These are phyloP conservation scores for Yarrowia sp. DNA, from an alignment of 805 yeast genomes.

Conservation along the genomic window DNA sequence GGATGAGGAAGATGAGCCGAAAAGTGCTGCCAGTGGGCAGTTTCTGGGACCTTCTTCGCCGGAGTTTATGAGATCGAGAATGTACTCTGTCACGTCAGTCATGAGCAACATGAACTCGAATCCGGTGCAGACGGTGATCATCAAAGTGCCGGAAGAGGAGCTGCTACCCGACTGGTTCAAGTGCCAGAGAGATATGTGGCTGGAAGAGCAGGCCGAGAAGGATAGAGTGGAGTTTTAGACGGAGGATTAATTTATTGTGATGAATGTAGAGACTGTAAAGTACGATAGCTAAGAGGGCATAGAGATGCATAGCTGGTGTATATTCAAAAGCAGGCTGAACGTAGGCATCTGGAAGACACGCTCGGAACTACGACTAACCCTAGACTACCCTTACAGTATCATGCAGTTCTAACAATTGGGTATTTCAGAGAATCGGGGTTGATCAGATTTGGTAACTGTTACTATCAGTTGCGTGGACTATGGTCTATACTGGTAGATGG, in stretches of 20 bases:
- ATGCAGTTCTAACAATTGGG: too few relatives aligned
- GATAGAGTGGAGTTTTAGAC: constrained; percentile 29
- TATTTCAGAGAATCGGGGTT: too few relatives aligned
- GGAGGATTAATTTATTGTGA: not conserved
- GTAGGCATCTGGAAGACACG: too few relatives aligned
- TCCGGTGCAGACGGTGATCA: constrained; percentile 36
- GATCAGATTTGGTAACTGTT: too few relatives aligned
- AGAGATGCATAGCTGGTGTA: too few relatives aligned
- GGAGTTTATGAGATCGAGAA: constrained; percentile 1
- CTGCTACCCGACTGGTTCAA: constrained; percentile 76
- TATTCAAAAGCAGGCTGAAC: too few relatives aligned
- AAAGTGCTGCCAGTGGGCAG: constrained; percentile 29
- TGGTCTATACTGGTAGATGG: too few relatives aligned
- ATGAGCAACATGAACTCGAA: not conserved
- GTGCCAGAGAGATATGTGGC: constrained; percentile 65
- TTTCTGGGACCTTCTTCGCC: not conserved
- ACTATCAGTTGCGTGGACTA: too few relatives aligned
- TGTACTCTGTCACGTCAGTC: constrained; percentile 21
- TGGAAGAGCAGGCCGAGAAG: constrained; percentile 34
- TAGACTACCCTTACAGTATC: too few relatives aligned
- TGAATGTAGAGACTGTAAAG: too few relatives aligned
- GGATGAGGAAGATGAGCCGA: constrained; percentile 49
- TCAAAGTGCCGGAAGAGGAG: constrained; percentile 57
- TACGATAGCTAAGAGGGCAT: too few relatives aligned
- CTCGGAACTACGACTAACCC: too few relatives aligned